Evolutionary conservation across 2,329 filamentous ascomycete species (phyloP), one percentile per base, ranked within the genome.

Genomic region (Alternaria gansuensis): DNA sequence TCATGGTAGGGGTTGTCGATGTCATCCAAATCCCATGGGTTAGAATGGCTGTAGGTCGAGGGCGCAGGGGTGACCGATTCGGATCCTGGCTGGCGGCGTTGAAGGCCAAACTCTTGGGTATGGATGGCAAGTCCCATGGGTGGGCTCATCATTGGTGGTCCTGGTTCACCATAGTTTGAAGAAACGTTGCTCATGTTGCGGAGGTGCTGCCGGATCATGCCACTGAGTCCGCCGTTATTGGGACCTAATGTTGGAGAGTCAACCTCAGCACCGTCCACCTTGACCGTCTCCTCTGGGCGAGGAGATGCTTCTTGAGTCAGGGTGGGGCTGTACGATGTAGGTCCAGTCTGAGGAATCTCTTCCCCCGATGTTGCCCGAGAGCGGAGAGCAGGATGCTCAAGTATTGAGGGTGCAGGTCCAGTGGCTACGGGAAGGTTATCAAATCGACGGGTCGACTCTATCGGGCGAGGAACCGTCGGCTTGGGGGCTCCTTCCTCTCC

Each of bases 231-330:
- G 17, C 75, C 65, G 36, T 80, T 80, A 14, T 82, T 82, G 0
- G 90, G 89, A 2, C 90, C 90, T 5, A 97, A 80, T 0, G 92
- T 96, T 0, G 93, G 93, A 0, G 93, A 96, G 69, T 96, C 92
- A 21, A 80, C 52, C n/a, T 75, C 77, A 6, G 59, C 54, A 33
- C 68, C 70, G 23, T 69, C 64, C 2, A 60, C 36, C 23, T 37
- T 37, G 17, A 33, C 37, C 7, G 51, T 31, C 6, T 50, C 29
- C 9, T 69, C 60, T 2, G 37, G 34, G 9, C 44, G 31, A 34
- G 58, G 54, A 23, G 55, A 44, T 5, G 60, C 39, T 23, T 70
- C 63, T 7, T 40, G 49, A 13, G 59, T 54, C 14, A 56, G 7
- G 14, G 65, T 62, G 54, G 67, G 48, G 10, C 59, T 59, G 9